Conservation (phyloP, 257 asterid genomes). For the Solanum lignicaule region DNA sequence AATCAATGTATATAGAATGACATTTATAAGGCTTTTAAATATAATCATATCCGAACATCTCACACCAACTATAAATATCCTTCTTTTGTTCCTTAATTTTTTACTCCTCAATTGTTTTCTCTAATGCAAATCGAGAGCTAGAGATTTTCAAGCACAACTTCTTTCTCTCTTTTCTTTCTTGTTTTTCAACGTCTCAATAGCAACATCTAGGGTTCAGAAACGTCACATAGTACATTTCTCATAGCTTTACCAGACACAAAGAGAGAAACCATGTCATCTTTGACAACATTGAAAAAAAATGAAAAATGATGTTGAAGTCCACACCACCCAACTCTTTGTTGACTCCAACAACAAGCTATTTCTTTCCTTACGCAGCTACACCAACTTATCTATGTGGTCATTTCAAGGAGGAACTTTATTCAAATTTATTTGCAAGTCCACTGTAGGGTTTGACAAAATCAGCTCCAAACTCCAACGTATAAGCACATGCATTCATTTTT, state of each 20-base stretch:
- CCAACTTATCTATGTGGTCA: constrained; percentile 12
- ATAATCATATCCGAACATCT: no score
- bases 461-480: background rate
- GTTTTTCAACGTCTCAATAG: background rate
- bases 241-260: background rate
- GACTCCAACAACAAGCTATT: background rate
- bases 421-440: background rate
- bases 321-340: no score
- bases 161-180: background rate
- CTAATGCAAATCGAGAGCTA: background rate
- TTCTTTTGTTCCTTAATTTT: background rate
- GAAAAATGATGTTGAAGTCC: no score
- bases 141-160: background rate
- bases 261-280: background rate
- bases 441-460: background rate
- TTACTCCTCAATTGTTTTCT: background rate
- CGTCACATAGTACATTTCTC: background rate
- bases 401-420: background rate
- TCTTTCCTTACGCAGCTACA: background rate
- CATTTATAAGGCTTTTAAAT: no score
- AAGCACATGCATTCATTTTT: background rate
- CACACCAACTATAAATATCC: background rate
- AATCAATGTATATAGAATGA: no score
- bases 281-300: no score
- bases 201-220: background rate